Base-by-base conservation (phyloP, 1,284 basidiomycete genomes). In the Cryptococcus deneoformans region DNA sequence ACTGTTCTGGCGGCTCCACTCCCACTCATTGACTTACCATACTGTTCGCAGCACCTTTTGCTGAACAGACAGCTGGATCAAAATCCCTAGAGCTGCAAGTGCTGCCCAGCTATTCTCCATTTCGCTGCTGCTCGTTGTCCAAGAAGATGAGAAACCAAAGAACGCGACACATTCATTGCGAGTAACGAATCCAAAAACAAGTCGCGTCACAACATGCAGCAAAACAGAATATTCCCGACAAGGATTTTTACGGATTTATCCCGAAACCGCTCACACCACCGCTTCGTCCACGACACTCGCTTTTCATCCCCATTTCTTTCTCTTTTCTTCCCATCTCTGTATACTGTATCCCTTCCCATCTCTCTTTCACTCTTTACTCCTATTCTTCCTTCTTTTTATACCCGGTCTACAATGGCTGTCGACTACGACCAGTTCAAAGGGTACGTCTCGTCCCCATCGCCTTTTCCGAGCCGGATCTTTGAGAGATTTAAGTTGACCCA, bases 341-440 rank as follows among this genome's bases (percentile, higher is more conserved):
- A 29, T 29, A 29, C 29, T 5, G 20, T 20, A 20, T 20, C 20
- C 20, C 20, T 40, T 49, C 7, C 20, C 16, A 38, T 35, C 12
- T 55, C 46, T 49, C 37, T 29, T 43, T 50, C 48, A 14, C 12
- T 39, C 45, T 24, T 42, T 40, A 24, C 38, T 48, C 44, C 50
- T 36, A 14, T 20, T 16, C 48, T 46, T 42, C 2, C 7, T 29
- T 9, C 34, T 47, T 12, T 47, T 11, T 34, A 35, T 47, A 47
- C 46, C 20, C 54, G 16, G 10, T 9, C 50, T 42, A 57, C 11
- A 50, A 68, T 70, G 65, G 58, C 62, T n/a, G 47, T 61, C 14
- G 74, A 76, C 57, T 76, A 76, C 57, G 66, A 62, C 48, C 72
- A 73, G 58, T 76, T 71, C 68, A 71, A 73, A 58, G 70, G 70